These are phyloP conservation scores for Suillus brevipes DNA, from an alignment of 768 basidiomycete genomes.

Conservation along the genomic window DNA sequence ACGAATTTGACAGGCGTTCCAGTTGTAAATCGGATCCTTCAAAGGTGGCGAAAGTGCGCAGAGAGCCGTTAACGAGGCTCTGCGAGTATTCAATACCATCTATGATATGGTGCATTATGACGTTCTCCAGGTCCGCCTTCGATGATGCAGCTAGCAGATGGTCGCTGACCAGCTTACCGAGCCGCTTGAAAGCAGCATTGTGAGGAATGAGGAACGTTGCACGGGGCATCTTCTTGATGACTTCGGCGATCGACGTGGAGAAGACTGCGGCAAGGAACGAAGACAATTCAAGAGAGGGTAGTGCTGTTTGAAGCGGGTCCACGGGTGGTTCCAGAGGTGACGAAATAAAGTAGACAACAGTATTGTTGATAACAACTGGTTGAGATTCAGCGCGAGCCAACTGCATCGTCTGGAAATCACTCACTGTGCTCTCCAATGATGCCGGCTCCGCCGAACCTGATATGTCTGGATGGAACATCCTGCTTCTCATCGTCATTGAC, in stretches of 20 bases:
- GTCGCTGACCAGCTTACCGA: constrained; percentile 81
- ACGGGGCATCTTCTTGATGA: constrained; percentile 59
- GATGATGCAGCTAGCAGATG: constrained; percentile 82
- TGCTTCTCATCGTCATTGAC: constrained; percentile 55
- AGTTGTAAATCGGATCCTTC: constrained; percentile 84
- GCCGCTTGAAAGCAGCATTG: constrained; percentile 84
- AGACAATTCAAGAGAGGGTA: constrained; percentile 83
- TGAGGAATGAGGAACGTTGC: constrained; percentile 85
- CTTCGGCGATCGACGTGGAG: constrained; percentile 79
- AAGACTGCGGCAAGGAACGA: constrained; percentile 89
- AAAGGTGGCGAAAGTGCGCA: constrained; percentile 74
- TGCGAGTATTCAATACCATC: constrained; percentile 72
- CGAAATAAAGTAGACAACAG: constrained; percentile 87
- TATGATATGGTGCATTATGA: constrained; percentile 87
- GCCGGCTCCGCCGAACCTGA: constrained; percentile 83
- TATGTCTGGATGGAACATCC: constrained; percentile 46
- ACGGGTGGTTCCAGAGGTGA: constrained; percentile 80
- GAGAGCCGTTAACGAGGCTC: constrained; percentile 60
- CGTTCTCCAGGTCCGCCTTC: constrained; percentile 76
- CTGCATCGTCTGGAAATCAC: constrained; percentile 23
- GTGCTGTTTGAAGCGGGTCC: constrained; percentile 76
- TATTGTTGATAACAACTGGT: constrained; percentile 71
- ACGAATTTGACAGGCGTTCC: constrained; percentile 53
- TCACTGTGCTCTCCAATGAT: constrained; percentile 76
- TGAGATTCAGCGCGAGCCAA: constrained; percentile 13